These are phyloP conservation scores for Hippophae tibetana DNA, from an alignment of 306 rosid genomes.

Conservation along the genomic window DNA sequence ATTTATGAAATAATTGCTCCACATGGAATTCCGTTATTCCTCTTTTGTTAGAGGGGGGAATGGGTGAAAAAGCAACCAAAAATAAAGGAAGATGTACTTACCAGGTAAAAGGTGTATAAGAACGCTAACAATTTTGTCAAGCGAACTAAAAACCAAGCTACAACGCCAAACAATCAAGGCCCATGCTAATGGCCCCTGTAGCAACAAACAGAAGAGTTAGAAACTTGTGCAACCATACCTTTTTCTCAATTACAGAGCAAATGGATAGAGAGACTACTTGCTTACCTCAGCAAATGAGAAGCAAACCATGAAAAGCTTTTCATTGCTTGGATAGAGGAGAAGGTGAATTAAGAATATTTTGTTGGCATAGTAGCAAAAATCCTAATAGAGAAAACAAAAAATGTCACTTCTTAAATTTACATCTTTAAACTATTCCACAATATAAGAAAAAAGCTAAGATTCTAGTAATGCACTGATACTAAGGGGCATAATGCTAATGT, in stretches of 20 bases:
- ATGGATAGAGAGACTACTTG: slow-evolving; percentile 2
- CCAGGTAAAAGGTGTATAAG: slow-evolving; percentile 94
- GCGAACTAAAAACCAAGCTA: slow-evolving; percentile 90
- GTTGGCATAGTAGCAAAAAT: slow-evolving; percentile 92
- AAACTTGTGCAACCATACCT: slow-evolving; percentile 7
- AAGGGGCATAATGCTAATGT: too few species aligned
- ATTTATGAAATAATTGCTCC: neutral
- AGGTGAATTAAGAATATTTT: slow-evolving; percentile 79
- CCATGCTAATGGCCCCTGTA: slow-evolving; percentile 96
- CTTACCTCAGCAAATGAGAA: slow-evolving; percentile 97
- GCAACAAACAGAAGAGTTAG: slow-evolving; percentile 21
- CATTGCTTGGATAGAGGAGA: slow-evolving; percentile 61
- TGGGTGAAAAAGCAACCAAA: neutral
- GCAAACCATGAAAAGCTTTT: slow-evolving; percentile 87
- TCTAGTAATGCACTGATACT: neutral
- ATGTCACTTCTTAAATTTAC: slow-evolving; percentile 16
- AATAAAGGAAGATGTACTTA: slow-evolving; percentile 25
- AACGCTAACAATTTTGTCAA: slow-evolving; percentile 83
- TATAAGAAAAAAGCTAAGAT: neutral
- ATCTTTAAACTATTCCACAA: neutral
- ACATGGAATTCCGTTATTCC: neutral
- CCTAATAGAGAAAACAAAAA: slow-evolving; percentile 35
- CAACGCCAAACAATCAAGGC: slow-evolving; percentile 97
- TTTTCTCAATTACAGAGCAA: slow-evolving; percentile 12
- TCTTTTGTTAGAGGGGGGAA: neutral